Evolutionary conservation across 2,329 filamentous ascomycete species (phyloP).

Genomic region (Alternaria sp.): DNA sequence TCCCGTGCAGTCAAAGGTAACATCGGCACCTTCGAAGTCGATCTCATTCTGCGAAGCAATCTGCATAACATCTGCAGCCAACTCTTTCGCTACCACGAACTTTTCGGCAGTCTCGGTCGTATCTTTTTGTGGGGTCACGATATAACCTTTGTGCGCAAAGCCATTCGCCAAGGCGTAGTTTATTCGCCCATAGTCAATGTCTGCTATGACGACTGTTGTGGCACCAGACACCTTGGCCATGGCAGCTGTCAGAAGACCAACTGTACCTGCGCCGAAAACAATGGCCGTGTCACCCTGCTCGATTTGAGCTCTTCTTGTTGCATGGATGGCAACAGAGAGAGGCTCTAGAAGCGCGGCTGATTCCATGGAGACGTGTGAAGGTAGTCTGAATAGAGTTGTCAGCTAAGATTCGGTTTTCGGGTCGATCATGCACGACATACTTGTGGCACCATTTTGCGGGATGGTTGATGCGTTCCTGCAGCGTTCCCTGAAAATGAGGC

Average conservation of each 20-base stretch:
- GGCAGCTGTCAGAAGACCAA: conserved; percentile 52
- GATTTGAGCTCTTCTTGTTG: conserved; percentile 76
- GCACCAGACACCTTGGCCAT: conserved; percentile 54
- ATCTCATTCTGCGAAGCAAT: conserved; percentile 49
- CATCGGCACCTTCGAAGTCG: conserved; percentile 53
- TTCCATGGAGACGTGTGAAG: conserved; percentile 52
- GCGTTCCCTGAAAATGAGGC: conserved; percentile 55
- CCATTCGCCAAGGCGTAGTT: conserved; percentile 52
- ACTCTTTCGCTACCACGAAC: conserved; percentile 46
- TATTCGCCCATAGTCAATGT: conserved; percentile 53
- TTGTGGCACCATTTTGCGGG: conserved; percentile 57
- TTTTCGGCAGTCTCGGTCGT: conserved; percentile 43
- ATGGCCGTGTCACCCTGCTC: conserved; percentile 79
- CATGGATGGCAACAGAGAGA: conserved; percentile 85
- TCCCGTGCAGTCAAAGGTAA: conserved; percentile 55
- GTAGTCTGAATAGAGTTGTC: conserved; percentile 49
- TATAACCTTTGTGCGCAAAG: conserved; percentile 52
- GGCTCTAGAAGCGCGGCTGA: conserved; percentile 61
- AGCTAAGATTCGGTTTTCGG: conserved; percentile 37
- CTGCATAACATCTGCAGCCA: conserved; percentile 49
- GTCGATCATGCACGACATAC: conserved; percentile 50
- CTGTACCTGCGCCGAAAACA: conserved; percentile 83
- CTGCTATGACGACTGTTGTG: conserved; percentile 53
- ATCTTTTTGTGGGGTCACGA: conserved; percentile 39
- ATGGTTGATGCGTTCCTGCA: conserved; percentile 56